Conservation (phyloP, 139 green algal species). For the Chlamydomonas sp. region DNA sequence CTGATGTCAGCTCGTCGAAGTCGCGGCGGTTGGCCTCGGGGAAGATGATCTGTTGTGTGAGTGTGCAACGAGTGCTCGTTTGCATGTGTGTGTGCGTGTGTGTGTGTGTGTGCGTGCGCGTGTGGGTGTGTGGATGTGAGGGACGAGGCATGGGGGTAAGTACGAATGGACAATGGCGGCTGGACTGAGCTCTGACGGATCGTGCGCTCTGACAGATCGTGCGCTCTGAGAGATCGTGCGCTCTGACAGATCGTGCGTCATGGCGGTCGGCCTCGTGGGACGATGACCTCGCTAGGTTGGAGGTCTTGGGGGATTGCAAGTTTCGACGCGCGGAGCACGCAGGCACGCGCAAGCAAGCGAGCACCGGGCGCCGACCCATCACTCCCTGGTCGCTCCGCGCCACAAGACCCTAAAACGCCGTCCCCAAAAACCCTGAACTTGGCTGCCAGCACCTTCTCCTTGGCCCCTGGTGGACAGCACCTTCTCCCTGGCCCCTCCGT, state of each 20-base stretch:
- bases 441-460: background rate
- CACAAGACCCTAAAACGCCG: background rate
- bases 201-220: background rate
- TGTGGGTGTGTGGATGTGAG: background rate
- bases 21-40: slow-evolving; percentile 84
- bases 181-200: too few relatives aligned
- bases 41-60: slow-evolving; percentile 76
- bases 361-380: background rate
- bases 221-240: background rate
- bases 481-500: background rate
- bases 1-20: slow-evolving; percentile 83
- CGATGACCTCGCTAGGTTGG: background rate
- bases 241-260: background rate
- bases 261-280: background rate
- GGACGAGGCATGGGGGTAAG: background rate
- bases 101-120: background rate
- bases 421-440: background rate
- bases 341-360: too few relatives aligned
- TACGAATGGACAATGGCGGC: too few relatives aligned
- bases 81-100: background rate
- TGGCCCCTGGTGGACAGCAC: background rate
- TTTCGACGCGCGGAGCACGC: too few relatives aligned
- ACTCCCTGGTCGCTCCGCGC: background rate
- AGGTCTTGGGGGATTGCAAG: too few relatives aligned
- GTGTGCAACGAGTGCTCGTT: too few relatives aligned